Conservation (phyloP, 1,284 basidiomycete species). For the Naganishia sp. region DNA sequence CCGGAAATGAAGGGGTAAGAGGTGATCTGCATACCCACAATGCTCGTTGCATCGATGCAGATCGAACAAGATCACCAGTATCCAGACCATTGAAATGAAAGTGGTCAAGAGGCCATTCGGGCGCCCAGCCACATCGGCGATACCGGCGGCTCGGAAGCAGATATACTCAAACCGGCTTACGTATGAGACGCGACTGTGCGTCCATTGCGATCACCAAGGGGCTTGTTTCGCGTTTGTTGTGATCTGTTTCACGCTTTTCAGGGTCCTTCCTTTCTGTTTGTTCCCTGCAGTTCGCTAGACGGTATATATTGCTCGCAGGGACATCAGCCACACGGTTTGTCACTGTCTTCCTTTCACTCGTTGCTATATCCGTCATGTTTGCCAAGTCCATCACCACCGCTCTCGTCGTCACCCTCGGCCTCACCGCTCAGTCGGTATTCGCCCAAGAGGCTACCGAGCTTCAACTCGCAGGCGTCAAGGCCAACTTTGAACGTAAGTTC, state of each 20-base stretch:
- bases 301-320: no score
- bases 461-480: slow-evolving; percentile 43
- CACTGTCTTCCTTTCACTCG: not conserved
- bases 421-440: slow-evolving; percentile 15
- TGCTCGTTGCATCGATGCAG: no score
- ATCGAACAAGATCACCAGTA: no score
- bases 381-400: slow-evolving; percentile 27
- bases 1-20: no score
- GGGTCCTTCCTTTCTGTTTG: not conserved
- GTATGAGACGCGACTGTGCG: not conserved
- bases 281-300: not conserved
- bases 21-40: no score
- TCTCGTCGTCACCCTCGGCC: slow-evolving; percentile 16
- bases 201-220: not conserved
- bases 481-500: slow-evolving; percentile 46
- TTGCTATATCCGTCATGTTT: slow-evolving; percentile 24
- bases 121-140: no score
- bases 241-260: not conserved
- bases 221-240: not conserved
- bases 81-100: no score
- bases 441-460: slow-evolving; percentile 22
- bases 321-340: not conserved
- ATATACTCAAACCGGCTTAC: not conserved
- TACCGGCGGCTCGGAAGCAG: no score
- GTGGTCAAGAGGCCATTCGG: no score